phyloP scores from a whole-genome alignment of 1,139 yeast genomes.

The Saccharomyces hybrid region DNA sequence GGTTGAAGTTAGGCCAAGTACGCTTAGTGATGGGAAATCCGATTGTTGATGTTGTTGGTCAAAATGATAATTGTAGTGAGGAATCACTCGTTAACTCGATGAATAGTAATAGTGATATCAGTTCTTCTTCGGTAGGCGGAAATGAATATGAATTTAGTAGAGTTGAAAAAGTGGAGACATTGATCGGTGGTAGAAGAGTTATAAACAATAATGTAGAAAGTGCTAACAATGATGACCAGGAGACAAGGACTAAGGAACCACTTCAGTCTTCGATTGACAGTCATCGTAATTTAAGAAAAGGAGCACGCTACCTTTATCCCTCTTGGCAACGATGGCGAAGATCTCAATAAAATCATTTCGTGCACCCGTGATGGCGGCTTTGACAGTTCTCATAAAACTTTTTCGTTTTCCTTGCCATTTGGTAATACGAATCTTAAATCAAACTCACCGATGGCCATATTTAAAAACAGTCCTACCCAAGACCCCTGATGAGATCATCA shows the following conservation, averaged over 20 bases:
- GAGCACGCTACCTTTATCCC: neutral
- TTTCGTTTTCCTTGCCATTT: constrained; percentile 40
- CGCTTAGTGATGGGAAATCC: neutral
- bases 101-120: neutral
- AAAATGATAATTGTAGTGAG: neutral
- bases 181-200: constrained; percentile 3
- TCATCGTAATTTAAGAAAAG: neutral
- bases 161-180: neutral
- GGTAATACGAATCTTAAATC: constrained; percentile 31
- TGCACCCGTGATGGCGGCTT: constrained; percentile 5
- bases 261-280: neutral
- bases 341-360: constrained; percentile 8
- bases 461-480: constrained; percentile 9
- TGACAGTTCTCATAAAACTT: constrained; percentile 32
- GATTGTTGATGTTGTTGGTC: neutral
- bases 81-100: neutral
- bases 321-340: constrained; percentile 5
- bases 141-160: neutral
- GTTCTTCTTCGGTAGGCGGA: neutral
- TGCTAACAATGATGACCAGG: neutral
- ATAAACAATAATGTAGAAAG: neutral
- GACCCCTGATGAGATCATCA: constrained; percentile 12
- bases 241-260: neutral
- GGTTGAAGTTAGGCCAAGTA: neutral
- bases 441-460: constrained; percentile 3